A percentile compares a stretch with the other conserved stretches of the same genome.
Evolutionary conservation across 2,329 filamentous ascomycete genomes (phyloP).

Genomic region (Xylaria sp.): DNA sequence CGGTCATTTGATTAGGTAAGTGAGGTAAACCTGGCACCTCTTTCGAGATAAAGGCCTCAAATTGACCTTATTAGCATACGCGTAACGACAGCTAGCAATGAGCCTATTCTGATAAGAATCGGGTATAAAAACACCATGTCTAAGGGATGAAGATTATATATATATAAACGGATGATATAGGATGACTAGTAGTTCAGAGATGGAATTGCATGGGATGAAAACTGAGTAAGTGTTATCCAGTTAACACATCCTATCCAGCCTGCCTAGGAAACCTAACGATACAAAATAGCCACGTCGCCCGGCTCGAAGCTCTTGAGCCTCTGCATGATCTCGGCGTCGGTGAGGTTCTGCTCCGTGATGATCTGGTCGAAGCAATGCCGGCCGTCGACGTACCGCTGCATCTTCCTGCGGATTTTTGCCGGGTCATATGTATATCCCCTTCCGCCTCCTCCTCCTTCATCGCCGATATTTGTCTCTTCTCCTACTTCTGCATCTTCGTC

Average conservation of each 20-base stretch:
- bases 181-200: no score
- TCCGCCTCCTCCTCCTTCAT: background rate
- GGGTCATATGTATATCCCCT: constrained; percentile 34
- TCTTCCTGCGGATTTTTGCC: constrained; percentile 47
- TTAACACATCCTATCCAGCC: background rate
- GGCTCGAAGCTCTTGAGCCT: constrained; percentile 69
- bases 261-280: constrained; percentile 55
- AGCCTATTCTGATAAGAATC: no score
- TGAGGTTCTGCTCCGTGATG: constrained; percentile 78
- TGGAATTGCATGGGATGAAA: no score
- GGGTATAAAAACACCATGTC: no score
- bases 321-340: constrained; percentile 76
- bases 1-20: background rate
- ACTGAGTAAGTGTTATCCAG: background rate
- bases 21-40: no score
- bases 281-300: constrained; percentile 66
- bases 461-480: background rate
- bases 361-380: constrained; percentile 84
- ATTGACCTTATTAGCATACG: no score
- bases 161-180: no score
- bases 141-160: no score
- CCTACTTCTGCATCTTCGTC: background rate
- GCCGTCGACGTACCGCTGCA: constrained; percentile 79
- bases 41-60: no score
- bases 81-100: no score